Percentiles rank a stretch among this genome's conserved stretches.
Conservation (phyloP, 371 early-diverging fungal species). For the Mucor saturninus region DNA sequence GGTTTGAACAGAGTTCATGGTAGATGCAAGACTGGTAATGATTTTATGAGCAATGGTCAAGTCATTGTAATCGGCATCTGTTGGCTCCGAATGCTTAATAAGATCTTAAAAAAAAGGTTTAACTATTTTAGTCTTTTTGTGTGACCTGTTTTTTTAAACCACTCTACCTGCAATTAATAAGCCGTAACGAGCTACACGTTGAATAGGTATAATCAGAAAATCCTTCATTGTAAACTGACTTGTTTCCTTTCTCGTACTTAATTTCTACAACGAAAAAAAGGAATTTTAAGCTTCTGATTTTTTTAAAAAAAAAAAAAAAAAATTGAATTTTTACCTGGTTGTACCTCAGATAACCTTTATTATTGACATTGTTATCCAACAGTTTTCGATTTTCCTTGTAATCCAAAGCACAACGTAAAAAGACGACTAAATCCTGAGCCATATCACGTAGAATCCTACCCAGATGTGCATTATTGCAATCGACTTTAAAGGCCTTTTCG, state of each 20-base stretch:
- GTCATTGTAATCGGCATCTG: constrained; percentile 42
- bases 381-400: constrained; percentile 38
- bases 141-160: neutral
- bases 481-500: neutral
- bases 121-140: neutral
- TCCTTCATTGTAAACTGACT: constrained; percentile 40
- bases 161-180: constrained; percentile 42
- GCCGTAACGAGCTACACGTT: constrained; percentile 46
- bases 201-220: constrained; percentile 50
- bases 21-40: constrained; percentile 41
- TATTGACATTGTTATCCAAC: constrained; percentile 18
- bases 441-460: constrained; percentile 19
- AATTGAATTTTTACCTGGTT: constrained; percentile 18
- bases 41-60: constrained; percentile 38
- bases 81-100: constrained; percentile 42
- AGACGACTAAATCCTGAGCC: constrained; percentile 36
- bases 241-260: constrained; percentile 36
- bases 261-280: constrained; percentile 23
- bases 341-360: constrained; percentile 29
- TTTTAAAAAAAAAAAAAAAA: neutral
- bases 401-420: constrained; percentile 45
- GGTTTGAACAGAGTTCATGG: constrained; percentile 52
- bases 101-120: constrained; percentile 28
- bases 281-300: neutral
- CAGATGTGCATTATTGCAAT: constrained; percentile 3